Evolutionary conservation across 441 rosid genomes (phyloP).

Genomic region (Dalechampia spathulata): DNA sequence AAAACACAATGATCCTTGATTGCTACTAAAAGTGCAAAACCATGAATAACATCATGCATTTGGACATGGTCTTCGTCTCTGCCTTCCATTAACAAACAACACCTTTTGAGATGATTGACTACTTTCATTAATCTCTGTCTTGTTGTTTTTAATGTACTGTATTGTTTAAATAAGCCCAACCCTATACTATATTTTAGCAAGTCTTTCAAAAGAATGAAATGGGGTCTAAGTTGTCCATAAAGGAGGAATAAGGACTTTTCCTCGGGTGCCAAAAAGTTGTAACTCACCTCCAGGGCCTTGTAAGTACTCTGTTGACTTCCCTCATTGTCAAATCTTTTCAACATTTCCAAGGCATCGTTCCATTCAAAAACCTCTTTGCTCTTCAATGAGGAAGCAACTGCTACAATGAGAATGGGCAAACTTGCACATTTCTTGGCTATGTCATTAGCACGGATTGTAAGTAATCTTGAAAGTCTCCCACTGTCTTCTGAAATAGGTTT

Average conservation of each 20-base stretch:
- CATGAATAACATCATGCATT: background rate
- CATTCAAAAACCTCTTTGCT: background rate
- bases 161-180: background rate
- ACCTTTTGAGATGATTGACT: background rate
- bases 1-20: background rate
- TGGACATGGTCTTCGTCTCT: background rate
- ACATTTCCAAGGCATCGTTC: background rate
- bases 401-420: background rate
- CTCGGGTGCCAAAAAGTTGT: background rate
- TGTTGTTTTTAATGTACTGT: too few relatives aligned
- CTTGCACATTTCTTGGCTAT: background rate
- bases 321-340: background rate
- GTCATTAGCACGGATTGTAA: background rate
- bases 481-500: background rate
- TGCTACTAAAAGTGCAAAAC: background rate
- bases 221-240: background rate
- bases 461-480: background rate
- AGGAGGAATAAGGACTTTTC: background rate
- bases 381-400: background rate
- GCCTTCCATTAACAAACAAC: background rate
- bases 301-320: background rate
- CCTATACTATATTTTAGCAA: background rate
- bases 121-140: background rate
- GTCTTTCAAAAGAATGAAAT: background rate
- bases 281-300: background rate